phyloP scores from a whole-genome alignment of 257 asterid species.

The Solanum appendiculatum region DNA sequence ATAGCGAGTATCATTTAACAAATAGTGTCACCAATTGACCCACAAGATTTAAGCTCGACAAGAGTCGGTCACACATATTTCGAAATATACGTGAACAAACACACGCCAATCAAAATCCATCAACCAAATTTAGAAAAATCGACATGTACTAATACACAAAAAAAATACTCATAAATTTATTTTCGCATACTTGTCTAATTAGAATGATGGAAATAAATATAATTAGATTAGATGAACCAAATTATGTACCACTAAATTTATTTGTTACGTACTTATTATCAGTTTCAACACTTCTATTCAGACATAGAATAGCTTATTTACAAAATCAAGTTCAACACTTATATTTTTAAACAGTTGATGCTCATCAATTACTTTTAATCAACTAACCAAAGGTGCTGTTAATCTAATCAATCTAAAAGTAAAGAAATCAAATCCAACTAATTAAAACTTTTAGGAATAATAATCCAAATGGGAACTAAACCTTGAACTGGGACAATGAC shows the following conservation, averaged over 20 bases:
- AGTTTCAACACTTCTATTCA: not conserved
- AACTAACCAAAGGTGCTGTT: not conserved
- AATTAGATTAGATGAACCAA: not conserved
- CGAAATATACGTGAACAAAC: not conserved
- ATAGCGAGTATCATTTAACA: too few species aligned
- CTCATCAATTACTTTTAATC: not conserved
- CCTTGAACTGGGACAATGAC: not conserved
- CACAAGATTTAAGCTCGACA: too few species aligned
- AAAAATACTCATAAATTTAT: too few species aligned
- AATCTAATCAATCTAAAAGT: not conserved
- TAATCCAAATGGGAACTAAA: not conserved
- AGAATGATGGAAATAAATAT: too few species aligned
- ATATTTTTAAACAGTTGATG: not conserved
- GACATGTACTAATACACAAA: too few species aligned
- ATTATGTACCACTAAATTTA: not conserved
- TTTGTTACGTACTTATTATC: not conserved
- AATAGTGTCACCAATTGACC: too few species aligned
- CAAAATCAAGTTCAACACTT: not conserved
- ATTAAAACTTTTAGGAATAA: not conserved
- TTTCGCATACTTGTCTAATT: not conserved
- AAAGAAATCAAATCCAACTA: not conserved
- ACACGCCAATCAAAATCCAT: not conserved
- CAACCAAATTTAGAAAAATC: not conserved
- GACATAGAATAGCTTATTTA: not conserved
- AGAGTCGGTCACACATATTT: not conserved